A percentile compares a stretch with the other conserved stretches of the same genome.
phyloP scores from a whole-genome alignment of 495 filamentous ascomycete genomes.

The Rostrohypoxylon terebratum region DNA sequence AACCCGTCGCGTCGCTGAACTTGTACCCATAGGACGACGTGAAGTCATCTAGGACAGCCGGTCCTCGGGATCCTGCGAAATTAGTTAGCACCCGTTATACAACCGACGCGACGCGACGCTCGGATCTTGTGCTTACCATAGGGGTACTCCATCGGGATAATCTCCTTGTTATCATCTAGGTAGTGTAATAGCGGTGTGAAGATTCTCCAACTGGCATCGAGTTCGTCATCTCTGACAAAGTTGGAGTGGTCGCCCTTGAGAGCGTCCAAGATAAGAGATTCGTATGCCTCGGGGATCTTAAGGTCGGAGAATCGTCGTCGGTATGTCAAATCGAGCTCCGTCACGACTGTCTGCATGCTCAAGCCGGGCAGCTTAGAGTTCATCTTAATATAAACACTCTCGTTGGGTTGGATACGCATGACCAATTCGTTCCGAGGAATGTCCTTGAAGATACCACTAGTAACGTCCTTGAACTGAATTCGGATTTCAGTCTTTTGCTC shows the following conservation, averaged over 20 bases:
- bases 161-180: slow-evolving; percentile 98
- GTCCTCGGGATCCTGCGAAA: slow-evolving; percentile 87
- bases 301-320: slow-evolving; percentile 98
- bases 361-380: slow-evolving; percentile 99
- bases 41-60: slow-evolving; percentile 97
- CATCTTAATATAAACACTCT: slow-evolving; percentile 99
- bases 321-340: slow-evolving; percentile 98
- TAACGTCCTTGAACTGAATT: slow-evolving; percentile 99
- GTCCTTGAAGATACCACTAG: slow-evolving; percentile 99
- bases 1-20: slow-evolving; percentile 96
- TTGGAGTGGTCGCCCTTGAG: slow-evolving; percentile 99
- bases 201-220: slow-evolving; percentile 98
- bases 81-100: slow-evolving; percentile 22
- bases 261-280: slow-evolving; percentile 95
- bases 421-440: slow-evolving; percentile 99
- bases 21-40: slow-evolving; percentile 98
- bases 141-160: slow-evolving; percentile 99
- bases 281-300: slow-evolving; percentile 99
- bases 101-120: background rate
- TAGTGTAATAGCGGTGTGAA: slow-evolving; percentile 98
- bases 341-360: slow-evolving; percentile 99
- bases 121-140: slow-evolving; percentile 79
- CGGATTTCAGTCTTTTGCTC: slow-evolving; percentile 99
- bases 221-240: slow-evolving; percentile 98
- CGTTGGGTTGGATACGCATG: slow-evolving; percentile 99